phyloP scores from a whole-genome alignment of 2,329 filamentous ascomycete species.

The Huntiella decipiens region DNA sequence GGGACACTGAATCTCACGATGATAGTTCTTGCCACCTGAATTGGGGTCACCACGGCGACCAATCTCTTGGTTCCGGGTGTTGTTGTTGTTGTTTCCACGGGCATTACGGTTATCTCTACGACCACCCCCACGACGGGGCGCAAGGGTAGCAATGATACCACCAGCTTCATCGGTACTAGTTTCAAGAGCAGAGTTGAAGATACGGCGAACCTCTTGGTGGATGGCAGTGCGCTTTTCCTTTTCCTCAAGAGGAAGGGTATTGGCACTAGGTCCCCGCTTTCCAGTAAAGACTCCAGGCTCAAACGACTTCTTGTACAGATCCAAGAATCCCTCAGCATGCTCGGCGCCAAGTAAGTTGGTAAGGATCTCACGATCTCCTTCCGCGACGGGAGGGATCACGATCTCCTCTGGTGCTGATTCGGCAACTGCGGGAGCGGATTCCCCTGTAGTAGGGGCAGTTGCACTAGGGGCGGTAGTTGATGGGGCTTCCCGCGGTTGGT shows the following conservation, averaged over 20 bases:
- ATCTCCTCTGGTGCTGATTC: neutral
- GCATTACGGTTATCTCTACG: constrained; percentile 4
- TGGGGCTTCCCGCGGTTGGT: constrained; percentile 1
- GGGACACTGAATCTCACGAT: constrained; percentile 10
- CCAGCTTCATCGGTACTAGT: constrained; percentile 41
- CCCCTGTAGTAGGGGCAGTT: constrained; percentile 17
- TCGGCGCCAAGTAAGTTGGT: constrained; percentile 21
- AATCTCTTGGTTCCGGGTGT: neutral
- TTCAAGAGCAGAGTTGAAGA: constrained; percentile 63
- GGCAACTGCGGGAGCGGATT: constrained; percentile 8
- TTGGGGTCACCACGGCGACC: constrained; percentile 11
- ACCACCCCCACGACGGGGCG: constrained; percentile 24
- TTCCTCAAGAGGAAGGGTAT: constrained; percentile 25
- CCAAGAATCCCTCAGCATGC: constrained; percentile 23
- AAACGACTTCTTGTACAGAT: constrained; percentile 22
- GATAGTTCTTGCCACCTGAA: constrained; percentile 2
- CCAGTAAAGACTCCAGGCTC: constrained; percentile 16
- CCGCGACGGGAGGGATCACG: constrained; percentile 14
- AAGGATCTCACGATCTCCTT: constrained; percentile 20
- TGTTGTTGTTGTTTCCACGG: constrained; percentile 9
- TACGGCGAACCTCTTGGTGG: constrained; percentile 49
- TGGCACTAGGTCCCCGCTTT: constrained; percentile 18
- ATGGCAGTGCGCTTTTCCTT: constrained; percentile 26
- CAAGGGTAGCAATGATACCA: constrained; percentile 47
- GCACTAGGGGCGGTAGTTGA: constrained; percentile 7